Evolutionary conservation across 495 filamentous ascomycete genomes (phyloP), one percentile per base, ranked within the genome.

Genomic region (Xylaria curta): DNA sequence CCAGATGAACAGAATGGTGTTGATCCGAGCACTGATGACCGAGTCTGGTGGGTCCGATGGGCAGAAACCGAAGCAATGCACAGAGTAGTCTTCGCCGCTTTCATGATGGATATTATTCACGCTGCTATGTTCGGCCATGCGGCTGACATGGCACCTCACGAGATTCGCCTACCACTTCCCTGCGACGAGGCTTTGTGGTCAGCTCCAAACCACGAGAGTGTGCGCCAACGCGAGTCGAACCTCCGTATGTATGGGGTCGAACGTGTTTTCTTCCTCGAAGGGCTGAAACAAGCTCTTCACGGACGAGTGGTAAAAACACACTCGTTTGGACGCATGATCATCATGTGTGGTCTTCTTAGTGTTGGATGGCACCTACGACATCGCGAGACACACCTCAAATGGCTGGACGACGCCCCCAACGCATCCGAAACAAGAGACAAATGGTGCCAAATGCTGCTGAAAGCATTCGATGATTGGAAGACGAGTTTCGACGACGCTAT

Each of bases 81-180:
- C 63, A 89, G 96, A 49, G 93, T 93, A 1, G 96, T 95, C 0
- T 99, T 98, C 82, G 96, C 92, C 1, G 95, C 96, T 3, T 99
- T 98, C 78, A 93, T 98, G 71, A 88, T 97, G 74, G 96, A 99
- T 78, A 93, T 94, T 10, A 92, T 94, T 15, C 96, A 99, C 78
- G 94, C 95, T 12, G 97, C 94, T 21, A 97, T 99, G 92, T 99
- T 98, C 75, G 96, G 96, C 0, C 96, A 99, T 79, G 92, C 93
- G 1, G 95, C 94, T 3, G 94, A 95, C 61, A 97, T 98, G 94
- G 94, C 95, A 4, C 94, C 96, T 3, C 94, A 97, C 80, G 96
- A 99, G 81, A 92, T 99, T 78, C 90, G 93, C 19, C 84, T 98
- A n/a, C 93, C 95, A 0, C 84, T 99, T 2, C 96, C 96, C 21